Base-by-base conservation (phyloP, 345 rosid species). In the Brassica rapa region DNA sequence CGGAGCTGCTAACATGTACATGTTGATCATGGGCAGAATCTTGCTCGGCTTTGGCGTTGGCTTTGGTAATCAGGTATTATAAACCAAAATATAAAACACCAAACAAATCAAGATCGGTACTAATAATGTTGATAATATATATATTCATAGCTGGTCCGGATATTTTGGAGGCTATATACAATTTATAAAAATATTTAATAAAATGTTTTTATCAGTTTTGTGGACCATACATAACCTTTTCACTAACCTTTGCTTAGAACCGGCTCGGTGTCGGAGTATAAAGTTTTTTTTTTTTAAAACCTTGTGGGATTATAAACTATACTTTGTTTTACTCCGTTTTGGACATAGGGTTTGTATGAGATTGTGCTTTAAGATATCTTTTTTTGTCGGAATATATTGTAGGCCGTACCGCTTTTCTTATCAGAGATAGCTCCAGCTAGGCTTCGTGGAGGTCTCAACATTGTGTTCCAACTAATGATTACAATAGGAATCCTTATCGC, bases 11-110 rank as follows among this genome's bases (percentile, higher is more conserved):
- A 82, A 82, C 59, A 69, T 86, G 35, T 6, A 4, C 37, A 87
- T 90, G 91, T 15, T 90, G 70, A 91, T 89, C 68, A 0, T 85
- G 19, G 97, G 98, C 5, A 83, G 98, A 59, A 64, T 93, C 78
- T 8, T 85, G 5, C 86, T 93, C 0, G 98, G 94, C 0, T 5
- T 77, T 2, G 98, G 96, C 0, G 90, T 93, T 16, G 97, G 97
- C 24, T 92, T 92, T 68, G 90, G 87, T 55, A 87, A 86, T 80
- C 95, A 88, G 86, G 95, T 88, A 64, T 51, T 12, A 3, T 41
- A 46, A 51, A 51, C 56, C 19, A n/a, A 51, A 51, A n/a, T n/a
- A n/a, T 4, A 51, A 4, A 51, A n/a, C 6, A 51, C 21, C 56
- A 51, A 49, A 51, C 3, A n/a, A 14, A 51, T n/a, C 19, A 51